A percentile compares a stretch with the other conserved stretches of the same genome.
Conservation (phyloP, 371 early-diverging fungal species). For the Apophysomyces sp. region DNA sequence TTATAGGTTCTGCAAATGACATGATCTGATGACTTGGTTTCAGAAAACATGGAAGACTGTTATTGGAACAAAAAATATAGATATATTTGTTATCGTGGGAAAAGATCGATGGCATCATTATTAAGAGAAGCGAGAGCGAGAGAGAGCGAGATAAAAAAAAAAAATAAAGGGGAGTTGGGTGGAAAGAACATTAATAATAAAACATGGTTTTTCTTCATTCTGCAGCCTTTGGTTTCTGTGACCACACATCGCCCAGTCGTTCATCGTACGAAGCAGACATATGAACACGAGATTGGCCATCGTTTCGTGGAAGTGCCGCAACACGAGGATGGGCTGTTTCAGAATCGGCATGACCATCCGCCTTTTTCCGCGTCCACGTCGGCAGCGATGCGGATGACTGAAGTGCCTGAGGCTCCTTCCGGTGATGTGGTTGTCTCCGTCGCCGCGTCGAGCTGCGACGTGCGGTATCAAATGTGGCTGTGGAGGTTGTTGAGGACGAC, state of each 20-base stretch:
- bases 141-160: too few species aligned
- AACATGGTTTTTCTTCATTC: not conserved
- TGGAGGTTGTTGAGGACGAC: constrained; percentile 5
- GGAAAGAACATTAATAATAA: too few species aligned
- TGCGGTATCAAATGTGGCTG: constrained; percentile 3
- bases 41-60: too few species aligned
- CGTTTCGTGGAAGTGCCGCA: constrained; percentile 17
- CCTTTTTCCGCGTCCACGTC: constrained; percentile 24
- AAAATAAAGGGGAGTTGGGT: too few species aligned
- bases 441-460: not conserved
- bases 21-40: not conserved
- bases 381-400: constrained; percentile 49
- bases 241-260: constrained; percentile 16
- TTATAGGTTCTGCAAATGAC: not conserved
- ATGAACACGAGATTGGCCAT: constrained; percentile 11
- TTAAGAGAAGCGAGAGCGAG: too few species aligned
- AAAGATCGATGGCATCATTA: too few species aligned
- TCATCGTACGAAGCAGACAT: constrained; percentile 48
- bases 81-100: too few species aligned
- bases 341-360: constrained; percentile 9
- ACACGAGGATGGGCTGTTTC: constrained; percentile 16
- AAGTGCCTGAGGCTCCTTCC: constrained; percentile 14
- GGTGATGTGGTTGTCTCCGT: constrained; percentile 20
- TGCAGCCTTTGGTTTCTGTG: not conserved
- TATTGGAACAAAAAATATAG: too few species aligned